These are phyloP conservation scores for Mycosphaerelloides madeirae DNA, from an alignment of 2,329 filamentous ascomycete genomes.

Conservation along the genomic window DNA sequence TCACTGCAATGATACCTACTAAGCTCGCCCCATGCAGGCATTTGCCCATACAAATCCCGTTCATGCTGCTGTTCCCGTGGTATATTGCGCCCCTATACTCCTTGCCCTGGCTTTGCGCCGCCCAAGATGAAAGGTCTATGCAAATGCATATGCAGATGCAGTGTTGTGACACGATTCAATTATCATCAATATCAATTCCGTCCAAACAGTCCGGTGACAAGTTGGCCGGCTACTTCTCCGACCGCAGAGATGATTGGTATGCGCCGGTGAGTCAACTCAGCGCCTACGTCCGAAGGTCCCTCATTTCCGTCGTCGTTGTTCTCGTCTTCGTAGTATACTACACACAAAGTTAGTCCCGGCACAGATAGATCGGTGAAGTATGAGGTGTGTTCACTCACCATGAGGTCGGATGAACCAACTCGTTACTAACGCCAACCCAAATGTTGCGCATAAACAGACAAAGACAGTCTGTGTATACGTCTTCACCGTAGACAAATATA, in stretches of 20 bases:
- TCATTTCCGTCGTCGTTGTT: conserved; percentile 1
- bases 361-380: background rate
- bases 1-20: too few species aligned
- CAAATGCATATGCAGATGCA: too few species aligned
- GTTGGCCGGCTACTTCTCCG: conserved; percentile 1
- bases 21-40: too few species aligned
- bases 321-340: conserved; percentile 18
- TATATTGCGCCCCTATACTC: too few species aligned
- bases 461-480: conserved; percentile 79
- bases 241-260: conserved; percentile 11
- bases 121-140: too few species aligned
- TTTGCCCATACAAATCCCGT: too few species aligned
- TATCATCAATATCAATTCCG: background rate
- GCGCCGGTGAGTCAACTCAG: background rate
- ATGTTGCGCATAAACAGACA: conserved; percentile 64
- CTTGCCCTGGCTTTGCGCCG: too few species aligned
- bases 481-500: conserved; percentile 77
- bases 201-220: background rate
- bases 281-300: too few species aligned
- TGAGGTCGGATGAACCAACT: conserved; percentile 69
- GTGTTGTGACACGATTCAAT: background rate
- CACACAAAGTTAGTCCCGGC: background rate
- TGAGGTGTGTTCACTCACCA: conserved; percentile 54
- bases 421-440: conserved; percentile 60
- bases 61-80: too few species aligned